Evolutionary conservation across 192 early-diverging fungal genomes (phyloP).

Genomic region (Polychytrium aggregatum): DNA sequence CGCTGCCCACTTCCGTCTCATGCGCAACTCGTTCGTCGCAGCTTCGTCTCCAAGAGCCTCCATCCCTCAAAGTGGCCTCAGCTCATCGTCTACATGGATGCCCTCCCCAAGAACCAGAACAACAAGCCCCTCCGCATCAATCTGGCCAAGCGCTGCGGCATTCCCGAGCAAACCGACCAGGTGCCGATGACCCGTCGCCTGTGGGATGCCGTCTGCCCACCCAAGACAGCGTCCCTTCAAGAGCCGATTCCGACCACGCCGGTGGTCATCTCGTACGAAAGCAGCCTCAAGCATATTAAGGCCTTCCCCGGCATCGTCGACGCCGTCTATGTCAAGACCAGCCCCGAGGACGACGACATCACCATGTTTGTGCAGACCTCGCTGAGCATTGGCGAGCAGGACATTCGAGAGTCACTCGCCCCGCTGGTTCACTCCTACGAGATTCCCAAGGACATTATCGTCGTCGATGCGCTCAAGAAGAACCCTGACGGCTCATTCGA

Average conservation of each 20-base stretch:
- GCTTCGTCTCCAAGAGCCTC: slow-evolving; percentile 13
- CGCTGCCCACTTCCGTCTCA: slow-evolving; percentile 2
- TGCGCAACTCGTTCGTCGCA: slow-evolving; percentile 6
- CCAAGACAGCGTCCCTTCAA: slow-evolving; percentile 12
- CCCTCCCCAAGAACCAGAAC: no score
- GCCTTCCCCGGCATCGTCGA: no score
- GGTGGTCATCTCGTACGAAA: not conserved
- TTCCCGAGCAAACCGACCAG: slow-evolving; percentile 18
- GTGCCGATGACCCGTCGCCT: slow-evolving; percentile 7
- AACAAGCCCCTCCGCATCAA: no score
- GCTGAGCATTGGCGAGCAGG: no score
- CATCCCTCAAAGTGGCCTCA: slow-evolving; percentile 32
- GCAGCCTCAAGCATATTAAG: no score
- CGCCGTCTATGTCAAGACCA: no score
- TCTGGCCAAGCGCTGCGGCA: slow-evolving; percentile 21
- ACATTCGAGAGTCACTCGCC: not conserved
- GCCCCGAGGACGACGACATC: no score
- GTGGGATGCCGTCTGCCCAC: slow-evolving; percentile 24
- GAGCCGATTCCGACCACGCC: slow-evolving; percentile 9
- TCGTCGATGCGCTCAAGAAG: no score
- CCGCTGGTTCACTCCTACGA: slow-evolving; percentile 17
- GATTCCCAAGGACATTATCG: slow-evolving; percentile 18
- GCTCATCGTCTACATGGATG: slow-evolving; percentile 28
- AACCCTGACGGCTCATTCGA: no score
- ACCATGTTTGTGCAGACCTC: no score